A percentile compares a stretch with the other conserved stretches of the same genome.
phyloP scores from a whole-genome alignment of 768 basidiomycete genomes.

The Cyclocybe cylindracea region DNA sequence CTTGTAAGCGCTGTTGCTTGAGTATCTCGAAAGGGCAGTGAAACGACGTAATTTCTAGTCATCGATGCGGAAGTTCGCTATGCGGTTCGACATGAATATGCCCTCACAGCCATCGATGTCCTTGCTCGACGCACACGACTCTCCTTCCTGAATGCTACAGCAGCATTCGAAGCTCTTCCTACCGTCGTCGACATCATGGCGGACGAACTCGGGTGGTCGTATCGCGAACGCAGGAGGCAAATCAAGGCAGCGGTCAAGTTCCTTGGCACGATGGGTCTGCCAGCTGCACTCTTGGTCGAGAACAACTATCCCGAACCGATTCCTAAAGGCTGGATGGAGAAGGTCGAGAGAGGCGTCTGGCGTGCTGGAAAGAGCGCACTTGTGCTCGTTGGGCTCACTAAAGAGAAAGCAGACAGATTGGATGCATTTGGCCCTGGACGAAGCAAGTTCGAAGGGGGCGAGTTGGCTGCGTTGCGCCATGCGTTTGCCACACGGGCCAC shows the following conservation, averaged over 20 bases:
- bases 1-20: conserved; percentile 51
- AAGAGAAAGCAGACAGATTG: conserved; percentile 6
- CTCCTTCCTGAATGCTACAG: conserved; percentile 89
- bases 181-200: conserved; percentile 91
- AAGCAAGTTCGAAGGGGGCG: conserved; percentile 46
- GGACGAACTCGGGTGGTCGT: conserved; percentile 79
- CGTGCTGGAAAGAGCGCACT: conserved; percentile 34
- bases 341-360: conserved; percentile 15
- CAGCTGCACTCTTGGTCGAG: conserved; percentile 42
- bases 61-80: conserved; percentile 94
- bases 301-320: conserved; percentile 23
- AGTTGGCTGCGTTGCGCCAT: conserved; percentile 38
- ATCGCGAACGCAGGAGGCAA: conserved; percentile 57
- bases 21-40: no score
- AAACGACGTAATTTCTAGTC: conserved; percentile 37
- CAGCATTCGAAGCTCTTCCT: conserved; percentile 82
- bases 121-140: conserved; percentile 90
- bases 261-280: conserved; percentile 85
- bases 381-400: conserved; percentile 23
- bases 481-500: conserved; percentile 38
- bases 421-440: conserved; percentile 32
- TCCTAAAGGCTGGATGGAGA: conserved; percentile 26
- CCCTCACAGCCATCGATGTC: conserved; percentile 88
- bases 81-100: conserved; percentile 88
- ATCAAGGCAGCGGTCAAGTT: conserved; percentile 60